Evolutionary conservation across 2,329 filamentous ascomycete species (phyloP), one percentile per base, ranked within the genome.

Genomic region (Moelleriella libera): DNA sequence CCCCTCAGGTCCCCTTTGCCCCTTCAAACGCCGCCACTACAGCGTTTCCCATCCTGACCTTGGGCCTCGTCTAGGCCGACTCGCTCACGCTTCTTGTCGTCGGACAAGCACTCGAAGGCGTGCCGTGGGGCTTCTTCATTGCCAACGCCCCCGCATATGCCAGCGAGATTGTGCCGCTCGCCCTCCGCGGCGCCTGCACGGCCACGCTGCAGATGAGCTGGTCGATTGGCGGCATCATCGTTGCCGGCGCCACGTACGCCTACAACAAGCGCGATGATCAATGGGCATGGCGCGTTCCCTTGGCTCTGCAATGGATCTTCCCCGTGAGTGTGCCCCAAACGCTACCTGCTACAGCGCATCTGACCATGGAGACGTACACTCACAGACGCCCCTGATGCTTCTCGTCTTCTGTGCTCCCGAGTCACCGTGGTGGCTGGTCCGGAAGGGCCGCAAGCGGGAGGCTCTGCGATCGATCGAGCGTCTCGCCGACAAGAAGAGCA

Each of bases 151-250:
- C 77, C 1, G 76, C 77, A 2, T 80, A 80, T 63, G 75, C 72
- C 59, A 66, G 64, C 53, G 77, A 81, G 58, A 76, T 81, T 45
- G 74, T 78, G 9, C 77, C 77, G 1, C 66, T 81, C 39, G 62
- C 64, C 53, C 64, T 81, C 42, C 65, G 77, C 58, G 77, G 71
- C 48, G 71, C 74, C 42, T 68, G 67, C 11, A 80, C 77, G 2
- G 72, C 75, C 55, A 80, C 75, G 64, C 54, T 80, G 58, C 76
- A 81, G 58, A 80, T 81, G 76, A 75, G 74, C 63, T 81, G 77
- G 77, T 72, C 75, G 4, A 74, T 81, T 53, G 77, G 77, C 11
- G 61, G 65, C 21, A 80, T 81, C 56, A 76, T 81, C 41, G 76
- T 80, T 37, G 70, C 67, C 29, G 76, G 60, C 43, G 68, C 74